Conservation (phyloP, 768 basidiomycete species). For the Xerocomus spinulosus region DNA sequence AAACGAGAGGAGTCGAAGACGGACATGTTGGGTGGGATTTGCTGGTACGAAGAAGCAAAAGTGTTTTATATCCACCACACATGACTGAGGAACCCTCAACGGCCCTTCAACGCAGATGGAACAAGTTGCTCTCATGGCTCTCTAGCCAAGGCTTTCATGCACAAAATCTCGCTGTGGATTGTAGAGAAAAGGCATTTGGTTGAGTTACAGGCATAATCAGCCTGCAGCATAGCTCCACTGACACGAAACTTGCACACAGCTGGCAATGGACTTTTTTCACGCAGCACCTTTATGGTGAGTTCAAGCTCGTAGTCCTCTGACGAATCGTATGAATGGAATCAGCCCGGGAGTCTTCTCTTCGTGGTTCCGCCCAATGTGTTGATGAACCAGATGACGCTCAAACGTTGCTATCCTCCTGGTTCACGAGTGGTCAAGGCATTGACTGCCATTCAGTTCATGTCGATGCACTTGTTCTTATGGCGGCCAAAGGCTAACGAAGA, state of each 20-base stretch:
- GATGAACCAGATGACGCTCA: constrained; percentile 69
- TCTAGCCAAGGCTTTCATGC: constrained; percentile 43
- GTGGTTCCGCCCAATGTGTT: constrained; percentile 65
- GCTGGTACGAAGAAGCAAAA: background rate
- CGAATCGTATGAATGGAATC: constrained; percentile 12
- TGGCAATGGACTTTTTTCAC: constrained; percentile 68
- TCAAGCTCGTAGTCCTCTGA: background rate
- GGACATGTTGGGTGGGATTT: constrained; percentile 50
- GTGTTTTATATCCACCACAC: too few relatives aligned
- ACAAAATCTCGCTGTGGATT: constrained; percentile 44
- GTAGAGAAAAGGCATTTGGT: constrained; percentile 50
- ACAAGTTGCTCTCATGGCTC: constrained; percentile 51
- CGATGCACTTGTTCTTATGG: constrained; percentile 74
- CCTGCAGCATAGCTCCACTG: constrained; percentile 1
- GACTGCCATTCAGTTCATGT: constrained; percentile 70
- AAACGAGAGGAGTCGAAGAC: constrained; percentile 78
- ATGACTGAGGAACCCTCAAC: background rate
- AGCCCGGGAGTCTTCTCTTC: constrained; percentile 59
- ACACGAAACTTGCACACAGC: constrained; percentile 28
- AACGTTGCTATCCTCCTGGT: constrained; percentile 47
- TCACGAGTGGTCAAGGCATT: constrained; percentile 26
- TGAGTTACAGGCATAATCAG: constrained; percentile 17
- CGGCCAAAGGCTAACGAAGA: constrained; percentile 41
- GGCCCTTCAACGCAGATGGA: constrained; percentile 35
- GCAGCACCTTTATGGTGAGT: constrained; percentile 39